Base-by-base conservation (phyloP, 768 basidiomycete species). In the Tricholoma flavovirens region DNA sequence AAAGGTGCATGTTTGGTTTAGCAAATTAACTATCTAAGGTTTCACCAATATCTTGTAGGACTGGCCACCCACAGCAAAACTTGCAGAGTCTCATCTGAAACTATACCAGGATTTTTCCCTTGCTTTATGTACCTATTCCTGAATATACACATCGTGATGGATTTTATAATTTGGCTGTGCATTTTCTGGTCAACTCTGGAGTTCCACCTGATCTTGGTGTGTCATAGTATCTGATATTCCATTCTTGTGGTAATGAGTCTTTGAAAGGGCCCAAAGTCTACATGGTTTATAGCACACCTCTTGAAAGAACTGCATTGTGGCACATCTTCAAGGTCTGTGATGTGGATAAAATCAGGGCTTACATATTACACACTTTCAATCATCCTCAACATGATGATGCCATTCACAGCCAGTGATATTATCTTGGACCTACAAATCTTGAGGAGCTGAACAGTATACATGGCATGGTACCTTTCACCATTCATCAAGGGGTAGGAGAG, bases 401-500 rank as follows among this genome's bases (percentile, higher is more conserved):
- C 7, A 17, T 40, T 19, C 40, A 97, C 67, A 83, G 84, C n/a
- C 95, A 97, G 67, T 77, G 84, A 58, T 84, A 89, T 66, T 98
- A 93, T 66, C 73, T 98, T 49, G 89, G 49, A 49, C 49, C 49
- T 95, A 67, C 71, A 78, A 29, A 67, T 71, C 3, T 63, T 90
- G 61, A 79, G 67, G 81, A 89, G 66, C 71, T 98, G 22, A 85
- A 67, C 62, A 82, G 85, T 4, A 70, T 83, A 59, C 76, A 77
- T 55, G 86, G 84, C 5, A 89, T 97, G 36, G 81, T 74, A 71
- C 88, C 88, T 58, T 87, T 84, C 71, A 75, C 93, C 53, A 79
- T 97, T 24, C 93, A 92, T 69, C 95, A 98, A 69, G 80, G 80
- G 60, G 88, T 90, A 3, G 93, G 93, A 21, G 88, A 98, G 65